Evolutionary conservation across 805 yeast species (phyloP), one percentile per base, ranked within the genome.

Genomic region (Lipomyces spencermartinsiae): DNA sequence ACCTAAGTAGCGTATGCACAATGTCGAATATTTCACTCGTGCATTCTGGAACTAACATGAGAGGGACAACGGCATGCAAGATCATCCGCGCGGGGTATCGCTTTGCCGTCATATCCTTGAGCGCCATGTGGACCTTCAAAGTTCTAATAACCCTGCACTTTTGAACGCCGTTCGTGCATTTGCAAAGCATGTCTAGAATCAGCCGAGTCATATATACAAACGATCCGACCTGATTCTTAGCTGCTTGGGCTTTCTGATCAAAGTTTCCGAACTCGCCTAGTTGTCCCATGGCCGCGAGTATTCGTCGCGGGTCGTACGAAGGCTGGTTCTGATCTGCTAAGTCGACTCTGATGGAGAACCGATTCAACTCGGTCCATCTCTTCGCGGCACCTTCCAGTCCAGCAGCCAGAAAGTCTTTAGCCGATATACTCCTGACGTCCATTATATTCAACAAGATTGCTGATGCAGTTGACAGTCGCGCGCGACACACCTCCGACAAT

Each of bases 31-130:
- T 63, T 9, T 61, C 70, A 16, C 35, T 34, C 2, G 59, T 22
- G 49, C 72, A 69, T 31, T 53, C 66, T 10, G 53, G 10, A 12
- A 37, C 55, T 9, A 16, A 14, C 12, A 61, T 6, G 12, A 67
- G 58, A 6, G 71, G 66, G 14, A 57, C 12, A 5, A 69, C 22
- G 4, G 71, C 25, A 22, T 69, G 72, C 35, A 67, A 49, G 33
- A 67, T 63, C 43, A 67, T 39, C 25, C 54, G 31, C 25, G 65
- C 66, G 14, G 53, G 5, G 43, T 68, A 67, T 14, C 59, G 29
- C 31, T 46, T 43, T 31, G 35, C 37, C 6, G 31, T 10, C 25
- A 8, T 43, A 10, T 56, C 35, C 33, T 19, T n/a, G 34, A 68
- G 25, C 34, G 49, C 12, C 6, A 68, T 46, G 12, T 39, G 57